Base-by-base conservation (phyloP, 192 early-diverging fungal genomes). In the Entomortierella parvispora region DNA sequence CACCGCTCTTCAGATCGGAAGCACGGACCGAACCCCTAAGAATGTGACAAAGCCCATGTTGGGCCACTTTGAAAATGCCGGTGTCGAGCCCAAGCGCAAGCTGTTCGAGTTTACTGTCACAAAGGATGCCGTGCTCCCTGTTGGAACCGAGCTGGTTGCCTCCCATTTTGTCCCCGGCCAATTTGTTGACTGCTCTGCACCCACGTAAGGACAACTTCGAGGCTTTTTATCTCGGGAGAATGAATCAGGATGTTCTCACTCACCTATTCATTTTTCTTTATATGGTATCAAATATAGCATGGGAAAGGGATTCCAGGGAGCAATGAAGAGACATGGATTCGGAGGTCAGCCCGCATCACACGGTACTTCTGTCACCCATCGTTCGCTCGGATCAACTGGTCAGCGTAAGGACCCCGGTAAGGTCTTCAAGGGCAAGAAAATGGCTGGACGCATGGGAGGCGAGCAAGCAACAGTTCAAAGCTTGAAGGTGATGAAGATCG, bases 291-390 rank as follows among this genome's bases (percentile, higher is more conserved):
- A n/a, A n/a, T n/a, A n/a, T 44, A 93, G 91, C 23, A 87, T 92
- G 44, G 95, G 94, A 62, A 98, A 98, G 80, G 96, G 96, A 18
- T 97, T 97, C 83, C 92, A 93, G 65, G 97, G 97, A 68, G 94
- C 90, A 7, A 99, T 99, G 96, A 99, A 99, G 89, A 89, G 96
- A 80, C 95, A 92, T 89, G 91, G 91, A 32, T 97, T 97, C 76
- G 87, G 84, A 44, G 97, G 97, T 74, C 87, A 92, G 20, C 91
- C 89, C 22, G 97, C 97, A n/a, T 91, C 94, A 26, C 97, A 99
- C 83, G 97, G 97, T 87, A 89, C 86, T 32, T 99, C 97, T 18
- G 82, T 96, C 10, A 82, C 94, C 11, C 97, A 99, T 80, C 84
- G 97, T 64, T 90, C 90, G 7, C 84, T 84, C 23, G 97, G 97